Base-by-base conservation (phyloP, 441 rosid genomes). In the Viola pubescens region DNA sequence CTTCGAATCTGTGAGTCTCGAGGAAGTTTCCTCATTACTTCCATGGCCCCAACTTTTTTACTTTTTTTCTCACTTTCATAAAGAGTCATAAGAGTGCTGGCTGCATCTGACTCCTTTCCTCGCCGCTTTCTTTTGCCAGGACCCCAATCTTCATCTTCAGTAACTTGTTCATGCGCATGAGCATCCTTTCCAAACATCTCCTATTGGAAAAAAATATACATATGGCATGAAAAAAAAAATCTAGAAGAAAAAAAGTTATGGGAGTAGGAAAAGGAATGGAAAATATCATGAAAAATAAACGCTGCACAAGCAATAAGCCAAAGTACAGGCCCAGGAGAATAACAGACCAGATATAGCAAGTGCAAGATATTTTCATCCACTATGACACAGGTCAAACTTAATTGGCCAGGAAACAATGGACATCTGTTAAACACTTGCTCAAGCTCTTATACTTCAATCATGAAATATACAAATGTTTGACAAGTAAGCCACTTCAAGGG, bases 131-230 rank as follows among this genome's bases (percentile, higher is more conserved):
- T 81, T 69, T 80, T 86, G 53, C 74, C 68, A 42, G 99, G 99
- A 76, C 99, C 99, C 99, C 97, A 94, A 63, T 94, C 99, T 81
- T 94, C 99, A 69, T 94, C 99, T 75, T 94, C 99, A 47, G 95
- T 94, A 55, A 77, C 75, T 75, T 81, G 91, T 63, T 89, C 98
- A 51, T 70, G 76, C 54, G 74, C 71, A 55, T 70, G 75, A 61
- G 85, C 88, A 76, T 90, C 99, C 77, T 85, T 94, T 60, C 99
- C 99, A 67, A 94, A 94, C 97, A 94, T 90, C 77, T 90, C 99
- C 99, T 94, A 64, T 39, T 37, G 48, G 49, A 26, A 26, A 26
- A 26, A 26, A 1, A 26, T 26, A 26, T 26, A 26, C 3, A 26
- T 26, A 26, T 26, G 34, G 34, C 34, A 26, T 26, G 34, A 26